phyloP scores from a whole-genome alignment of 2,329 filamentous ascomycete genomes.

The Myriosclerotinia duriaeana region DNA sequence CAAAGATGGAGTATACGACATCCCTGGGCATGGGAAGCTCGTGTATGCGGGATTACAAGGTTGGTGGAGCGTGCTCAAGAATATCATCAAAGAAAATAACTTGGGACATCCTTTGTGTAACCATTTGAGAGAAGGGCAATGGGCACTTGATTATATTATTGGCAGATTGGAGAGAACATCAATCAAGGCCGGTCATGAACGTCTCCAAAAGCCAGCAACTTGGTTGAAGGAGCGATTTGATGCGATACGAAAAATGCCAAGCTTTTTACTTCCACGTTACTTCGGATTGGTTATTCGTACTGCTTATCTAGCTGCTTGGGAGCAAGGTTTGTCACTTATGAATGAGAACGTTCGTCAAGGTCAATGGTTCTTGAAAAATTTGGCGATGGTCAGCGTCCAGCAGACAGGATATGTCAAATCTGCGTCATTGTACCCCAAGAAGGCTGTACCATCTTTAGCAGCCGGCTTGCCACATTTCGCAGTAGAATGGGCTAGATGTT shows the following conservation, averaged over 20 bases:
- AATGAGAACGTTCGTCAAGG: slow-evolving; percentile 73
- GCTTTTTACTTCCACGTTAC: slow-evolving; percentile 86
- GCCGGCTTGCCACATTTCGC: slow-evolving; percentile 94
- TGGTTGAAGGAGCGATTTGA: slow-evolving; percentile 88
- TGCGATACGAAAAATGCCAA: slow-evolving; percentile 80
- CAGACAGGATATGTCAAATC: slow-evolving; percentile 87
- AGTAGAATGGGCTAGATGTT: slow-evolving; percentile 90
- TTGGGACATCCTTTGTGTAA: slow-evolving; percentile 91
- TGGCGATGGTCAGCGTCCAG: slow-evolving; percentile 90
- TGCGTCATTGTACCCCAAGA: slow-evolving; percentile 84
- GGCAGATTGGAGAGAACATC: slow-evolving; percentile 73
- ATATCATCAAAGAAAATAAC: slow-evolving; percentile 84
- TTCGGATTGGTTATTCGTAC: slow-evolving; percentile 88
- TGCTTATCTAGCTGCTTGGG: slow-evolving; percentile 80
- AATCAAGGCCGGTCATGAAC: slow-evolving; percentile 58
- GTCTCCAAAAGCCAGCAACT: slow-evolving; percentile 62
- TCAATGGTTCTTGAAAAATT: slow-evolving; percentile 83
- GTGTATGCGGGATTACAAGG: slow-evolving; percentile 97
- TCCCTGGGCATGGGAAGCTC: slow-evolving; percentile 79
- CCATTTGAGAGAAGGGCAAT: slow-evolving; percentile 86
- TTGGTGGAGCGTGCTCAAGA: slow-evolving; percentile 90
- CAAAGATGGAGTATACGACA: slow-evolving; percentile 81
- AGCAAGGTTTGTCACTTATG: slow-evolving; percentile 77
- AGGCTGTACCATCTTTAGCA: slow-evolving; percentile 80
- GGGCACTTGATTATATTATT: slow-evolving; percentile 87